A percentile compares a stretch with the other conserved stretches of the same genome.
These are phyloP conservation scores for Udeniomyces megalosporus DNA, from an alignment of 768 basidiomycete species.

Conservation along the genomic window DNA sequence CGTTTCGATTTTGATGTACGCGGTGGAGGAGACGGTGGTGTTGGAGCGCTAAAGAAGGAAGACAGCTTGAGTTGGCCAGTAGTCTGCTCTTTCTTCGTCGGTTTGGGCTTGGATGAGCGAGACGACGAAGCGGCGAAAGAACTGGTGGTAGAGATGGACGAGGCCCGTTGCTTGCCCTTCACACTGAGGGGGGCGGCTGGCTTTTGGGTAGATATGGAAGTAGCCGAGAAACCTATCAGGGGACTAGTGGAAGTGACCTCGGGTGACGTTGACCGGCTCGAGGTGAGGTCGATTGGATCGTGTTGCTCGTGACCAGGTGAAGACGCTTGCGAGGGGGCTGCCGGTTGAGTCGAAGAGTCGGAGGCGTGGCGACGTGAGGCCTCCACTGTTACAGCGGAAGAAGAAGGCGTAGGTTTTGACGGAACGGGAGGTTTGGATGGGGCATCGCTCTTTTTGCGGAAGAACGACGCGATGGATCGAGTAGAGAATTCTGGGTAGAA, in stretches of 20 bases:
- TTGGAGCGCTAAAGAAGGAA: slow-evolving; percentile 4
- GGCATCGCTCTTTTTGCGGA: background rate
- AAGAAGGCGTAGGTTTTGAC: background rate
- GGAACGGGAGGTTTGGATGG: background rate
- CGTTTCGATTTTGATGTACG: background rate
- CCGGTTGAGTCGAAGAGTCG: too few relatives aligned
- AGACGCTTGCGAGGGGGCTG: too few relatives aligned
- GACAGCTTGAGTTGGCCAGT: slow-evolving; percentile 9
- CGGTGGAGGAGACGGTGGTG: background rate
- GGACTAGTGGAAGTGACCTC: too few relatives aligned
- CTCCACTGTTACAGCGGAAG: background rate
- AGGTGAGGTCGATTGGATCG: too few relatives aligned
- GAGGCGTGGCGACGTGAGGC: too few relatives aligned
- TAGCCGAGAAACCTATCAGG: too few relatives aligned
- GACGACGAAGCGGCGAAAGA: background rate
- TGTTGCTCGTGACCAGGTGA: too few relatives aligned
- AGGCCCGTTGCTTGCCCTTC: too few relatives aligned
- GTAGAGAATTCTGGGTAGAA: slow-evolving; percentile 1
- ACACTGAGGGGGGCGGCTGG: too few relatives aligned
- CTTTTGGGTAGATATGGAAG: too few relatives aligned
- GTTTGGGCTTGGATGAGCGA: background rate
- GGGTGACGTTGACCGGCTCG: too few relatives aligned
- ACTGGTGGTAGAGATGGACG: background rate
- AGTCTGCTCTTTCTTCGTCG: too few relatives aligned
- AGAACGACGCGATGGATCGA: background rate